phyloP scores from a whole-genome alignment of 2,329 filamentous ascomycete species.

The Helotiales sp. region DNA sequence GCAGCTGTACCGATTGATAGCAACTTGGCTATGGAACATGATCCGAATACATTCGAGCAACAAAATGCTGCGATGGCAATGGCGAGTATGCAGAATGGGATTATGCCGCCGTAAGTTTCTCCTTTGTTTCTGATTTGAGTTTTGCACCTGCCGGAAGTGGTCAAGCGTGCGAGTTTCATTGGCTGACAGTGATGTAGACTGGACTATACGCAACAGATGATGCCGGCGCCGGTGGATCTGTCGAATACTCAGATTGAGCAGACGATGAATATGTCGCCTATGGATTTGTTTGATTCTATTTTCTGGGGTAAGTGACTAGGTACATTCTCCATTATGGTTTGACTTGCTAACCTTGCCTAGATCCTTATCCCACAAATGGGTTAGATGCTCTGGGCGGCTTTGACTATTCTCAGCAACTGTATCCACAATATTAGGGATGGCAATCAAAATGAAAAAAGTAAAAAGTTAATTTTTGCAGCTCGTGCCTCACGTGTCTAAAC shows the following conservation, averaged over 20 bases:
- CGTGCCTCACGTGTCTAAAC: too few relatives aligned
- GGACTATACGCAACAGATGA: slow-evolving; percentile 42
- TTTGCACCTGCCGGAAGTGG: neutral
- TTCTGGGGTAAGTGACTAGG: slow-evolving; percentile 55
- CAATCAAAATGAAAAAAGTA: neutral
- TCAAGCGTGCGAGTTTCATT: neutral
- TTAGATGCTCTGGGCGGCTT: slow-evolving; percentile 21
- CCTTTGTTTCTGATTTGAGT: neutral
- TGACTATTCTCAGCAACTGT: slow-evolving; percentile 26
- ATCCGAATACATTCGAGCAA: slow-evolving; percentile 39
- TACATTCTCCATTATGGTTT: neutral
- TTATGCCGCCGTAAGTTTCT: slow-evolving; percentile 31
- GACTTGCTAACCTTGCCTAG: slow-evolving; percentile 7
- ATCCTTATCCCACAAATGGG: slow-evolving; percentile 22
- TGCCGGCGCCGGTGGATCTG: slow-evolving; percentile 37
- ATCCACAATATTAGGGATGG: slow-evolving; percentile 21
- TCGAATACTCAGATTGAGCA: slow-evolving; percentile 52
- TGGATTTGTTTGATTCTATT: slow-evolving; percentile 68
- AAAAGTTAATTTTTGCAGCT: too few relatives aligned
- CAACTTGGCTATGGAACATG: slow-evolving; percentile 7
- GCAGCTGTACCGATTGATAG: slow-evolving; percentile 10
- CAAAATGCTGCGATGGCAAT: slow-evolving; percentile 61
- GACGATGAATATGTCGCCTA: slow-evolving; percentile 61
- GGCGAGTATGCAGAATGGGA: slow-evolving; percentile 64
- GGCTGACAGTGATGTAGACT: slow-evolving; percentile 29